Evolutionary conservation across 495 filamentous ascomycete species (phyloP), one percentile per base, ranked within the genome.

Genomic region (Talaromyces thailandensis): DNA sequence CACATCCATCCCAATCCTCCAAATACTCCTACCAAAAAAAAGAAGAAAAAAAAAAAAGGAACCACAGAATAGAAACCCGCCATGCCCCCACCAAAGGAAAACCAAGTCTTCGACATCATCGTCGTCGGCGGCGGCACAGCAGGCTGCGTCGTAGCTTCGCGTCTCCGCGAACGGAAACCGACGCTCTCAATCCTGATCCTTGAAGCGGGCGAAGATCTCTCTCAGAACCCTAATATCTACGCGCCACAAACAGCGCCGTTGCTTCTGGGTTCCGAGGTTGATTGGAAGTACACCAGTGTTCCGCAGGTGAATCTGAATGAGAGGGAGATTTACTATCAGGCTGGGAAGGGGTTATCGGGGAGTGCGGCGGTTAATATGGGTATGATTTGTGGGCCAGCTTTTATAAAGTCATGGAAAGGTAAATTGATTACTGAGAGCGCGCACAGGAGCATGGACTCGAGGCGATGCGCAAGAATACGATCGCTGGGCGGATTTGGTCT

Each of bases 101-200:
- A 6, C 6, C n/a, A 5, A 55, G 51, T 8, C 26, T 55, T 55
- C 11, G 51, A 28, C 23, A 55, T 55, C 28, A 70, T 79, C 12
- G 68, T 77, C 25, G 69, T 71, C 7, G 75, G 75, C 69, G 80
- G 79, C 8, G 79, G 78, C 14, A 73, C 74, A 3, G 69, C 73
- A 0, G 80, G 70, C 43, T 79, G 73, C 59, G 73, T 74, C n/a
- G 60, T 79, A 23, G 76, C 77, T 16, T 75, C 70, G 8, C 67
- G 72, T 6, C 64, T 73, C 1, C 58, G 64, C 7, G 62, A 71
- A 51, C 23, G 50, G 7, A 60, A 66, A 18, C 71, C 70, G 3
- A 6, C 31, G 7, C 59, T 64, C 4, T 64, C 62, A 16, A 64
- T 75, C 24, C 25, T 69, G 0, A 48, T 75, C 21, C 23, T 74